Conservation (phyloP, 2,329 filamentous ascomycete species). For the Penicillium paneum region DNA sequence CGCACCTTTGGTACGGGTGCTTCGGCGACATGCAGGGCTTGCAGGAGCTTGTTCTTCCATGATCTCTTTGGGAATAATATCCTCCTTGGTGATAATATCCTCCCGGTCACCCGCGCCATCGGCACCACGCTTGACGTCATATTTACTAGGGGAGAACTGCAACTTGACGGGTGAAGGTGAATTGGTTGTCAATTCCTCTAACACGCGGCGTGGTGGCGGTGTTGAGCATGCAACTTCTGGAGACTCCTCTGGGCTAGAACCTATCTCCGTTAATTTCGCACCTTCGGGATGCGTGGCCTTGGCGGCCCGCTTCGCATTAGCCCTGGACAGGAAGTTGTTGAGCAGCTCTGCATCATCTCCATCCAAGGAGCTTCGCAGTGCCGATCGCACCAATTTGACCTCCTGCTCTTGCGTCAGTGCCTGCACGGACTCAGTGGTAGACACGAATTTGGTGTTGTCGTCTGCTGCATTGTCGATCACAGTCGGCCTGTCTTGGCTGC, state of each 20-base stretch:
- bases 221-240: constrained; percentile 26
- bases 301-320: constrained; percentile 41
- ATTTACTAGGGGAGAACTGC: constrained; percentile 30
- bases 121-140: constrained; percentile 2
- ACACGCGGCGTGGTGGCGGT: constrained; percentile 32
- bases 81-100: constrained; percentile 15
- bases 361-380: constrained; percentile 37
- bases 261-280: constrained; percentile 13
- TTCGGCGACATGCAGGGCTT: constrained; percentile 36
- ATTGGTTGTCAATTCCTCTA: constrained; percentile 40
- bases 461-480: neutral
- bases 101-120: constrained; percentile 12
- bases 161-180: constrained; percentile 38
- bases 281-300: constrained; percentile 28
- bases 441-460: constrained; percentile 1
- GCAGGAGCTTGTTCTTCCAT: constrained; percentile 20
- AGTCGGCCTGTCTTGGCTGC: constrained; percentile 1
- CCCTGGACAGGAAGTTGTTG: constrained; percentile 41
- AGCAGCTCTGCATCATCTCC: constrained; percentile 41
- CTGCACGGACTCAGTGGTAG: constrained; percentile 20
- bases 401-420: constrained; percentile 32
- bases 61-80: constrained; percentile 15
- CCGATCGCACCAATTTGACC: constrained; percentile 35
- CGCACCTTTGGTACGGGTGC: constrained; percentile 32
- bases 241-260: constrained; percentile 15